phyloP scores from a whole-genome alignment of 805 yeast genomes.

The Sporopachydermia lactativora region DNA sequence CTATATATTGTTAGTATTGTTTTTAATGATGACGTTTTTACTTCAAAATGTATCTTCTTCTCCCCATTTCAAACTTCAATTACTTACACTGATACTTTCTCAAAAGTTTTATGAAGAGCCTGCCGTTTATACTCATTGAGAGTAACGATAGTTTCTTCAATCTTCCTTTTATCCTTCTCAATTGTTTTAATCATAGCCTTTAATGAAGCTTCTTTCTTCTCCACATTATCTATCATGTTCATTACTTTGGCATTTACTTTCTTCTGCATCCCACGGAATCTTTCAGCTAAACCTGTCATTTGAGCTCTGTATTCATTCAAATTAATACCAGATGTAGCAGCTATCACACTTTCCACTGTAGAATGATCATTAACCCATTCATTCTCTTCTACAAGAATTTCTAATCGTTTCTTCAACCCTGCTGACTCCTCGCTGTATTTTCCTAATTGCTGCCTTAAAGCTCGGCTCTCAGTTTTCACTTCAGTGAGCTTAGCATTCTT shows the following conservation, averaged over 20 bases:
- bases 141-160: conserved; percentile 73
- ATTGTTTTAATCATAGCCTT: conserved; percentile 74
- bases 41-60: too few relatives aligned
- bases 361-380: conserved; percentile 65
- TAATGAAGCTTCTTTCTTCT: conserved; percentile 68
- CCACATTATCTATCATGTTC: conserved; percentile 86
- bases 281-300: conserved; percentile 38
- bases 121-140: conserved; percentile 76
- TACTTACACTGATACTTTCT: conserved; percentile 48
- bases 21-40: too few relatives aligned
- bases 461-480: conserved; percentile 36
- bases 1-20: conserved; percentile 4
- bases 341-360: conserved; percentile 39
- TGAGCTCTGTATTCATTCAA: conserved; percentile 47
- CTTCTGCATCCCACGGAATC: conserved; percentile 56
- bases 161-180: conserved; percentile 78
- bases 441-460: conserved; percentile 39
- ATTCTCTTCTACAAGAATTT: conserved; percentile 35
- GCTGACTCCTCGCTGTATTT: conserved; percentile 27
- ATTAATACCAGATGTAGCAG: conserved; percentile 48
- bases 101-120: conserved; percentile 73
- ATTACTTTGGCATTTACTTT: conserved; percentile 76
- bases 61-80: too few relatives aligned
- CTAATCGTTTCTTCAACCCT: conserved; percentile 25
- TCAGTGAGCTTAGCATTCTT: conserved; percentile 29